Conservation (phyloP, 2,329 filamentous ascomycete species). For the Phialophora tarda region DNA sequence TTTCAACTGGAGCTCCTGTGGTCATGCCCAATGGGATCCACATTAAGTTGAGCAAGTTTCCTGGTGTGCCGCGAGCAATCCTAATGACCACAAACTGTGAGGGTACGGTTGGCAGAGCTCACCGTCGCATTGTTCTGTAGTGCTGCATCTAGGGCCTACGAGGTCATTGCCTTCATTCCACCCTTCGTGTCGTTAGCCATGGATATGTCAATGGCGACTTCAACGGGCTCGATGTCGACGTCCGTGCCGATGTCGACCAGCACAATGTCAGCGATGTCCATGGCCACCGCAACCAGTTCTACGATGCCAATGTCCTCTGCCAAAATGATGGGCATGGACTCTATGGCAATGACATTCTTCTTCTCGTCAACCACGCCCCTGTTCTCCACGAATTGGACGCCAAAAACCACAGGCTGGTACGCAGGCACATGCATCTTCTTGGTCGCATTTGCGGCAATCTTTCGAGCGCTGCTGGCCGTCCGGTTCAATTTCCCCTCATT, state of each 20-base stretch:
- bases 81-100: too few species aligned
- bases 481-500: slow-evolving; percentile 16
- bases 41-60: too few species aligned
- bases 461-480: slow-evolving; percentile 72
- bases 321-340: slow-evolving; percentile 27
- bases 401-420: slow-evolving; percentile 71
- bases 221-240: background rate
- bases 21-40: too few species aligned
- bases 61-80: too few species aligned
- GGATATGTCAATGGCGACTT: background rate
- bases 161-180: too few species aligned
- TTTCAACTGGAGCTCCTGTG: too few species aligned
- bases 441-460: slow-evolving; percentile 72
- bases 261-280: slow-evolving; percentile 23
- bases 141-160: too few species aligned
- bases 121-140: too few species aligned
- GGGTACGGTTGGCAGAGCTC: too few species aligned
- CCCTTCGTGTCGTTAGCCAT: background rate
- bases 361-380: slow-evolving; percentile 66
- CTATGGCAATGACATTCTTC: slow-evolving; percentile 69
- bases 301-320: slow-evolving; percentile 23
- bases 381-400: slow-evolving; percentile 74
- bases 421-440: slow-evolving; percentile 92
- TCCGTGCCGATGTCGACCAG: slow-evolving; percentile 1
- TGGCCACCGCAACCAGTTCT: slow-evolving; percentile 18